phyloP scores from a whole-genome alignment of 495 filamentous ascomycete species.

The Acidomyces sp. region DNA sequence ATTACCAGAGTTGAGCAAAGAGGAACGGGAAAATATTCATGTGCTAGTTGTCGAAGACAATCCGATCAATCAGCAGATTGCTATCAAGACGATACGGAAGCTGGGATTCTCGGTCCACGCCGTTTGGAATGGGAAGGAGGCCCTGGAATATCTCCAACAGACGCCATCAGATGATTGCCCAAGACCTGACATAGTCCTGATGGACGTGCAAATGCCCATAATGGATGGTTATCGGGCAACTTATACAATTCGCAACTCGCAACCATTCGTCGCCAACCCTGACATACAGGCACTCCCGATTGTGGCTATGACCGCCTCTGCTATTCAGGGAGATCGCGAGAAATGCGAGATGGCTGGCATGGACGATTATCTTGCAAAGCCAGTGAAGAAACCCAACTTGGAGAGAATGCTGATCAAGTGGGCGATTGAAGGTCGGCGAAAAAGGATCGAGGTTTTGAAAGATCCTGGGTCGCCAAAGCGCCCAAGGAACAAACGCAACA shows the following conservation, averaged over 20 bases:
- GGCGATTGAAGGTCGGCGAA: slow-evolving; percentile 26
- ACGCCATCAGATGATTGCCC: slow-evolving; percentile 25
- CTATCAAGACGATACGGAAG: slow-evolving; percentile 58
- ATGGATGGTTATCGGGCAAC: slow-evolving; percentile 70
- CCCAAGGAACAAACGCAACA: background rate
- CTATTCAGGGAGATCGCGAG: slow-evolving; percentile 68
- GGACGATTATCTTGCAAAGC: slow-evolving; percentile 76
- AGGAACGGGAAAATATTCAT: slow-evolving; percentile 42
- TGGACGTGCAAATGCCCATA: slow-evolving; percentile 76
- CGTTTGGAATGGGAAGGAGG: slow-evolving; percentile 64
- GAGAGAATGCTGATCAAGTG: slow-evolving; percentile 55
- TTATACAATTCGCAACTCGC: slow-evolving; percentile 50
- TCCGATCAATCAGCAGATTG: slow-evolving; percentile 54
- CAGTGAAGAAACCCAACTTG: slow-evolving; percentile 52
- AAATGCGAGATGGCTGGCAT: slow-evolving; percentile 66
- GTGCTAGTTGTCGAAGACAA: slow-evolving; percentile 75
- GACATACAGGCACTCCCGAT: slow-evolving; percentile 47
- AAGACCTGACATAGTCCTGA: slow-evolving; percentile 64
- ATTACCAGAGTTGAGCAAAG: slow-evolving; percentile 23
- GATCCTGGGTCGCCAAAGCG: slow-evolving; percentile 1
- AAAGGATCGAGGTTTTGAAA: slow-evolving; percentile 6
- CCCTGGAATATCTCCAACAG: slow-evolving; percentile 47
- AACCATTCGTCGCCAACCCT: slow-evolving; percentile 40
- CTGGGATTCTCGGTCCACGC: slow-evolving; percentile 59
- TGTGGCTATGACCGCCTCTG: slow-evolving; percentile 70